Evolutionary conservation across 345 rosid species (phyloP), one percentile per base, ranked within the genome.

Genomic region (Melastoma malabathricum): DNA sequence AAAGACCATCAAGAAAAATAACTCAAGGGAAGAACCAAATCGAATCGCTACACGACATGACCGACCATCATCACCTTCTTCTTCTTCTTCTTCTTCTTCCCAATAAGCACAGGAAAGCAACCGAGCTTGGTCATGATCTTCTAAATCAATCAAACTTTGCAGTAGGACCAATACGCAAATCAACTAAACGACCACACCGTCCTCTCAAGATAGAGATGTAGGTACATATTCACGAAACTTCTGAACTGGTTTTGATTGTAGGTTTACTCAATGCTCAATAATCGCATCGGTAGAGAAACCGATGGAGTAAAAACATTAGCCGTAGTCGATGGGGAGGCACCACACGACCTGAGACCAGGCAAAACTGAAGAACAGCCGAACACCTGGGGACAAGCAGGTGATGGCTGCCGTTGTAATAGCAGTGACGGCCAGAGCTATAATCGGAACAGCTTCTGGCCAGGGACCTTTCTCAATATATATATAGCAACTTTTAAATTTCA

Each of bases 271-370:
- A 39, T 20, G 43, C 47, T 48, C 38, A 46, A 18, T 44, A 12
- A 46, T 43, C 63, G 48, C 44, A 50, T 22, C 29, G 49, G 51
- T 43, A 65, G 22, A 18, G 44, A 43, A 49, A 60, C 18, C 39
- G 18, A 7, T 15, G 13, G 25, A 55, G 52, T 66, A 29, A 47
- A 54, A 56, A 29, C 18, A 58, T 86, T 76, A 86, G 69, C 84
- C 97, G 64, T 86, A 77, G 68, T 83, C 97, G 53, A 82, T 59
- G 2, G 95, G 97, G 60, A 83, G 93, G 34, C 72, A 60, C 67
- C 77, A 68, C 34, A 76, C 64, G 34, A 79, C 64, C 72, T 69
- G 55, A 39, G 75, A 64, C 14, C 34, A 56, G 18, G 52, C 51
- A 49, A 61, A 47, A 50, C 55, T 34, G 52, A 55, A 62, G 53